Percentiles rank a stretch among this genome's conserved stretches.
Conservation (phyloP, 495 filamentous ascomycete genomes). For the Oleoguttula mirabilis region DNA sequence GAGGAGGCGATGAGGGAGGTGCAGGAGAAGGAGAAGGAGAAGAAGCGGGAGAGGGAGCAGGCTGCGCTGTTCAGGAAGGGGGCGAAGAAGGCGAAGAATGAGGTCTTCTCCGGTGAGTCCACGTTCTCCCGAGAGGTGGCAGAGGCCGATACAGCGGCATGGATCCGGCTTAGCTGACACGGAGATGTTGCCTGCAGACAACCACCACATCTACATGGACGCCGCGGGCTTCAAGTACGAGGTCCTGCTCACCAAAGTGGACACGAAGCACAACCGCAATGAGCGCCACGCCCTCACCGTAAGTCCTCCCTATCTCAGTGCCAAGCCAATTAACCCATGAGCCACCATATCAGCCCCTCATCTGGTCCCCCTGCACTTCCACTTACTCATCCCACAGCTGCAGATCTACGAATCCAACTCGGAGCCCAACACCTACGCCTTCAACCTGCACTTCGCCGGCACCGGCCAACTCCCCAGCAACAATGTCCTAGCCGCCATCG, state of each 20-base stretch:
- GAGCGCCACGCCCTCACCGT: conserved; percentile 33
- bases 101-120: conserved; percentile 21
- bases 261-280: conserved; percentile 29
- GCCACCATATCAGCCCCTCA: neutral
- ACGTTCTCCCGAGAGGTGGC: too few species aligned
- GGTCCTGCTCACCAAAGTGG: conserved; percentile 35
- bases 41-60: conserved; percentile 6
- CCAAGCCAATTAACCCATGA: too few species aligned
- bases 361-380: neutral
- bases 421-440: conserved; percentile 36
- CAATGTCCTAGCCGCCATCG: conserved; percentile 20
- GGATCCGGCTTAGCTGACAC: too few species aligned
- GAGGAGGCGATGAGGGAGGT: conserved; percentile 19
- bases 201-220: conserved; percentile 40
- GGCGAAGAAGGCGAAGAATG: conserved; percentile 18
- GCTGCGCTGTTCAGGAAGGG: conserved; percentile 4
- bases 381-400: conserved; percentile 6
- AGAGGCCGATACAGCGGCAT: too few species aligned
- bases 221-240: conserved; percentile 38
- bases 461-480: conserved; percentile 13
- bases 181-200: too few species aligned
- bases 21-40: conserved; percentile 3
- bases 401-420: conserved; percentile 44
- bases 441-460: conserved; percentile 20
- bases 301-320: conserved; percentile 1